phyloP scores from a whole-genome alignment of 2,329 filamentous ascomycete genomes.

The Lecanicillium sp. region DNA sequence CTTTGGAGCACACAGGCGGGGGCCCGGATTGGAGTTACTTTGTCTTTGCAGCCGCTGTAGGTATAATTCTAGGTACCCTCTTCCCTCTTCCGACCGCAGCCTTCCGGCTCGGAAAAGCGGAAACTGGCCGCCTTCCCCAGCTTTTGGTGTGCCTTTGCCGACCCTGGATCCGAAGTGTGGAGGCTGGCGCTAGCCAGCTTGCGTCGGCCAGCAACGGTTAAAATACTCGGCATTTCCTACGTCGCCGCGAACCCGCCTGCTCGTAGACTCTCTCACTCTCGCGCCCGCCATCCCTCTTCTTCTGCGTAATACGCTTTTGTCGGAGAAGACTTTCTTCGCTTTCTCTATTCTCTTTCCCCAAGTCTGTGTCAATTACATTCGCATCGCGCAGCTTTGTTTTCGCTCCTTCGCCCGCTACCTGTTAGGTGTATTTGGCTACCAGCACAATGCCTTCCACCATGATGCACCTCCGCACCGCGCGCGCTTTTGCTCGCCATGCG shows the following conservation, averaged over 20 bases:
- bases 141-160: not conserved
- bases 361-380: no score
- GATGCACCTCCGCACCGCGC: constrained; percentile 41
- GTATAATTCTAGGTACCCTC: no score
- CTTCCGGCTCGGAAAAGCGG: no score
- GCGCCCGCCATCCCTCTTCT: not conserved
- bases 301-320: not conserved
- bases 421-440: not conserved
- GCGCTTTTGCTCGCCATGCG: constrained; percentile 47
- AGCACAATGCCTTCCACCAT: constrained; percentile 42
- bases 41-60: no score
- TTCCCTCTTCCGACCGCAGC: no score
- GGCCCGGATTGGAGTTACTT: no score
- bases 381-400: no score
- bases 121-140: not conserved
- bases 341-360: constrained; percentile 1
- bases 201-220: constrained; percentile 8
- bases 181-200: not conserved
- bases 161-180: not conserved
- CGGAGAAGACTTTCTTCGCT: not conserved
- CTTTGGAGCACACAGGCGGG: no score
- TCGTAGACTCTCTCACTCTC: not conserved
- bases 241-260: not conserved
- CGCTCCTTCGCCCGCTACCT: no score
- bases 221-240: constrained; percentile 6